phyloP scores from a whole-genome alignment of 768 basidiomycete genomes.

The Russula sp. region DNA sequence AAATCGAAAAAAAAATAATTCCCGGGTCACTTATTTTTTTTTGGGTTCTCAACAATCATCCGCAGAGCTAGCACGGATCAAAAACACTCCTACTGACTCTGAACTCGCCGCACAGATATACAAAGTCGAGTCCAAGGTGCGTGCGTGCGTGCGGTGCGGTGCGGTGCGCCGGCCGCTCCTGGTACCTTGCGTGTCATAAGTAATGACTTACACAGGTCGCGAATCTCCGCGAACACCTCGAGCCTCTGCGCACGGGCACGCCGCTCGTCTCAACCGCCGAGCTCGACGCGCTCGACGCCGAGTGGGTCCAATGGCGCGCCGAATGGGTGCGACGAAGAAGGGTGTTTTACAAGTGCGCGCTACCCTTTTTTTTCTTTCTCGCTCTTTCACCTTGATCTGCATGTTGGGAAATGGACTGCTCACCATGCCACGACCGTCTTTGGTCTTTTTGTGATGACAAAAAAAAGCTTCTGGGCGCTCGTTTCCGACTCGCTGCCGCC shows the following conservation, averaged over 20 bases:
- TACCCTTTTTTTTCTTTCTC: too few species aligned
- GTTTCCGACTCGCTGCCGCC: constrained; percentile 61
- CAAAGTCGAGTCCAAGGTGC: constrained; percentile 47
- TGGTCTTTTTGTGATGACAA: not conserved
- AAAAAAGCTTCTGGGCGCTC: constrained; percentile 62
- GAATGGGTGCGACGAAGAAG: constrained; percentile 78
- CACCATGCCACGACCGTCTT: not conserved
- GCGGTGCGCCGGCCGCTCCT: not conserved
- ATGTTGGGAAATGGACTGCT: not conserved
- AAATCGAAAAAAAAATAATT: too few species aligned
- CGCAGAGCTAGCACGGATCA: constrained; percentile 59
- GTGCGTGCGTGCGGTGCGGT: constrained; percentile 12
- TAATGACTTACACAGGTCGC: constrained; percentile 35
- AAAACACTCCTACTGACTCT: constrained; percentile 57
- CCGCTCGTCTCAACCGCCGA: constrained; percentile 66
- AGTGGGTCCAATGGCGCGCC: constrained; percentile 73
- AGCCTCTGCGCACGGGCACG: constrained; percentile 60
- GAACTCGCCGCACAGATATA: constrained; percentile 53
- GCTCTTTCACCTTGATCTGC: not conserved
- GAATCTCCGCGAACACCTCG: constrained; percentile 42
- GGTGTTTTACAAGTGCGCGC: constrained; percentile 62
- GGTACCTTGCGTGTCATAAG: not conserved
- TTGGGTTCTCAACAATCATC: not conserved
- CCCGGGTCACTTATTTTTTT: too few species aligned
- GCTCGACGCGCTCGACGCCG: constrained; percentile 55